These are phyloP conservation scores for Chalaropsis thielavioides DNA, from an alignment of 2,329 filamentous ascomycete genomes.

Conservation along the genomic window DNA sequence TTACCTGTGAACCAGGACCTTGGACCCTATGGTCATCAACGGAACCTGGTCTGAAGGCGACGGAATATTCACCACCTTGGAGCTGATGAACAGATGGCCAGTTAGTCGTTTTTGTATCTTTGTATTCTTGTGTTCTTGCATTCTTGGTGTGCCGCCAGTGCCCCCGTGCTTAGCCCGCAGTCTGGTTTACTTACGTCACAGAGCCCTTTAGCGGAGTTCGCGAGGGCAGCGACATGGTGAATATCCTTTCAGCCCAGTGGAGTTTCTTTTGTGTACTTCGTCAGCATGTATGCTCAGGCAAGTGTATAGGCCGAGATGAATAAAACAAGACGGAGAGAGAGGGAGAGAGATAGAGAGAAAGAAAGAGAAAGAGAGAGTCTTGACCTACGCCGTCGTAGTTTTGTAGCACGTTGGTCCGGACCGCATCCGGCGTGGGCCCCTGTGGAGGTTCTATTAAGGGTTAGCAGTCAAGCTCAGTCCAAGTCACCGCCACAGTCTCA, in stretches of 20 bases:
- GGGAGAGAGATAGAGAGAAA: neutral
- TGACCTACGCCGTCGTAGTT: neutral
- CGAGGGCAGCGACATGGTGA: conserved; percentile 38
- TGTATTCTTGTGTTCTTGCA: neutral
- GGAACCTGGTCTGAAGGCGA: neutral
- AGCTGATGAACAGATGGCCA: neutral
- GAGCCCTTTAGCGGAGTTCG: conserved; percentile 35
- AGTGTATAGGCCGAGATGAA: too few species aligned
- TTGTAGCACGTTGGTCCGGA: neutral
- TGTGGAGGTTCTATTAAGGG: neutral
- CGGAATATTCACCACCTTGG: neutral
- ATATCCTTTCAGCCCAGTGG: conserved; percentile 49
- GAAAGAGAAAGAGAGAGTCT: neutral
- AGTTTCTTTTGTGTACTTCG: conserved; percentile 27
- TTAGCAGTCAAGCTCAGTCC: neutral
- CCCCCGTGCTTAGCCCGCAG: neutral
- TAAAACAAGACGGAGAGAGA: too few species aligned
- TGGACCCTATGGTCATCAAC: neutral
- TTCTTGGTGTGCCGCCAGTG: neutral
- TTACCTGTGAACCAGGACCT: neutral
- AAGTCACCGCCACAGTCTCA: neutral
- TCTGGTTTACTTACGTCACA: conserved; percentile 21
- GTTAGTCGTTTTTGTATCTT: neutral
- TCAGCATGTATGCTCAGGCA: neutral
- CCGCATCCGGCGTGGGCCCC: neutral